These are phyloP conservation scores for Selenicereus undatus DNA, from an alignment of 148 eudicot species.

Conservation along the genomic window DNA sequence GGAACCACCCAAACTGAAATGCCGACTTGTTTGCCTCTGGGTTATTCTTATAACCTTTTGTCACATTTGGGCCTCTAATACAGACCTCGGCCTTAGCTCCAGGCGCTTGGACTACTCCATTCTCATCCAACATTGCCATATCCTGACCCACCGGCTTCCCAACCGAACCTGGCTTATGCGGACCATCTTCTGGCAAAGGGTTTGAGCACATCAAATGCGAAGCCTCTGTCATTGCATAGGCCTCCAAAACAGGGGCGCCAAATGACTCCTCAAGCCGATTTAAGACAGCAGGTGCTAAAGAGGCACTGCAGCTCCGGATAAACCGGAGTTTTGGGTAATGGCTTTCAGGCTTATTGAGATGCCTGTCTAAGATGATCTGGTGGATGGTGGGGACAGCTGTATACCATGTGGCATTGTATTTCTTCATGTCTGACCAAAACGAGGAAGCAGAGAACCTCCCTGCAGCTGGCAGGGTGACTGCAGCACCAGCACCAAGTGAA, in stretches of 20 bases:
- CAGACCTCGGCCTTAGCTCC: constrained; percentile 81
- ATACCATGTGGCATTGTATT: constrained; percentile 81
- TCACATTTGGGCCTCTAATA: constrained; percentile 85
- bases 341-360: constrained; percentile 48
- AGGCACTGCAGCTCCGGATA: constrained; percentile 87
- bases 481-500: constrained; percentile 73
- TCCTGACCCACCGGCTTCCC: constrained; percentile 91
- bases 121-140: constrained; percentile 70
- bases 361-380: constrained; percentile 79
- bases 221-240: constrained; percentile 98
- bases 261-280: constrained; percentile 76
- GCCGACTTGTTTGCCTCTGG: constrained; percentile 84
- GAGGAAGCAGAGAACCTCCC: constrained; percentile 87
- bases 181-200: constrained; percentile 79
- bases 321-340: constrained; percentile 81
- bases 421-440: constrained; percentile 81
- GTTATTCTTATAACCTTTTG: constrained; percentile 83
- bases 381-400: constrained; percentile 96
- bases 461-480: constrained; percentile 71
- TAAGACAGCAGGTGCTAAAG: constrained; percentile 65
- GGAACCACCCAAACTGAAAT: constrained; percentile 86
- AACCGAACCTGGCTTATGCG: constrained; percentile 73
- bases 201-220: constrained; percentile 83
- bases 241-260: constrained; percentile 83
- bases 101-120: constrained; percentile 50